Evolutionary conservation across 192 early-diverging fungal species (phyloP), one percentile per base, ranked within the genome.

Genomic region (Neocallimastix lanati): DNA sequence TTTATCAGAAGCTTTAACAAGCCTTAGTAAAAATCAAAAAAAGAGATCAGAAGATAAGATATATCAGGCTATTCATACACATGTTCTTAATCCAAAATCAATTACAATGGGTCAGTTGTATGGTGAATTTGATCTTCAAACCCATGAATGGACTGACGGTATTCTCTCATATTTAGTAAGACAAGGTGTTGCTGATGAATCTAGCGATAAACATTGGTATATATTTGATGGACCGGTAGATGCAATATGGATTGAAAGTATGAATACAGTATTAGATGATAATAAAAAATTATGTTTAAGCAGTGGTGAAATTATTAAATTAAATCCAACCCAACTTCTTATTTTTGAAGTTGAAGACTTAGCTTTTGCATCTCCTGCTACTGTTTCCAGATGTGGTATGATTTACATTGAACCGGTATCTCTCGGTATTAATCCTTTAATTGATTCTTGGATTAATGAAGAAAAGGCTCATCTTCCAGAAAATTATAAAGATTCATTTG

Each of bases 91-190:
- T 67, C 50, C 50, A n/a, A 67, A 67, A 67, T 67, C 50, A 25
- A 67, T 90, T n/a, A 79, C 86, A 13, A 90, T 90, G 89, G 87
- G 78, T 28, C 88, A 90, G 67, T 84, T 90, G 3, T 90, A 90
- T 78, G 89, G 89, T 28, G 88, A 88, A 82, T 88, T 90, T 80
- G 88, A 90, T 82, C 82, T 88, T 7, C 86, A 87, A 3, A 90
- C 89, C 2, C 88, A 89, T 87, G 89, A 90, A 79, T 90, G 89
- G 89, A 89, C 88, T 58, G 89, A 90, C 79, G 89, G 89, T 11
- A 78, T 90, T n/a, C 88, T 90, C 76, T 87, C 88, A 4, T 78
- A 77, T 58, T 83, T 88, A 28, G 88, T 88, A 77, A 79, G 89
- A 28, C 80, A 79, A 77, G 88, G 89, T 82, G 89, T 90, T 4